Evolutionary conservation across 2,329 filamentous ascomycete genomes (phyloP), one percentile per base, ranked within the genome.

Genomic region (Leptodontidium sp.): DNA sequence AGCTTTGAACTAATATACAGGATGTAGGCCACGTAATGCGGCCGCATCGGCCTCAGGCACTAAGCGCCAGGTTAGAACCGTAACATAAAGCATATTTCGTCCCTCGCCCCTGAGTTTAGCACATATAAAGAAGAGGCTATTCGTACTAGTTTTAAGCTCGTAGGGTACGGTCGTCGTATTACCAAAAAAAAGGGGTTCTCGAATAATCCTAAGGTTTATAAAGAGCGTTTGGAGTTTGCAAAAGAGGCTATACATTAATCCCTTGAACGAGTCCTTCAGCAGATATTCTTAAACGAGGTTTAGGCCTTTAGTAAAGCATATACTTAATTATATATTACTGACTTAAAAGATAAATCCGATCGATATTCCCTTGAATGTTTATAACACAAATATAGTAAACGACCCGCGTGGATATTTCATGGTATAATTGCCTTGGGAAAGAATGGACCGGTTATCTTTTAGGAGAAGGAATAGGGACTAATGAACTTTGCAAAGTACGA

Each of bases 281-380:
- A 70, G 21, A 66, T 70, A 5, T 70, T 70, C 40, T 68, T 43
- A 8, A 32, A 70, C 43, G 64, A 70, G 32, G 66, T 70, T 12
- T 70, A 45, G 64, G 59, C 61, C 7, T 55, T 55, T 9, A 43
- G 53, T 64, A 59, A 58, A 49, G 43, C 40, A 38, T 32, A 68
- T 55, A 68, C 52, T 1, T 8, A 49, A 2, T 49, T 2, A 14
- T 14, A 11, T 47, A 12, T 17, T 66, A 57, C 47, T 24, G 68
- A 1, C 21, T 21, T 21, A 21, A 1, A 21, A 1, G 8, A 70
- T 49, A 62, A 43, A n/a, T 15, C 21, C 55, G 24, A 68, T 21
- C 38, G 45, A 38, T 59, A 50, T 26, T 11, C 52, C 1, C 32
- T 24, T 2, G 49, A 68, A 9, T 38, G 17, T 24, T n/a, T 64